Evolutionary conservation across 1,284 basidiomycete species (phyloP).

Genomic region (Rhizoctonia solani): DNA sequence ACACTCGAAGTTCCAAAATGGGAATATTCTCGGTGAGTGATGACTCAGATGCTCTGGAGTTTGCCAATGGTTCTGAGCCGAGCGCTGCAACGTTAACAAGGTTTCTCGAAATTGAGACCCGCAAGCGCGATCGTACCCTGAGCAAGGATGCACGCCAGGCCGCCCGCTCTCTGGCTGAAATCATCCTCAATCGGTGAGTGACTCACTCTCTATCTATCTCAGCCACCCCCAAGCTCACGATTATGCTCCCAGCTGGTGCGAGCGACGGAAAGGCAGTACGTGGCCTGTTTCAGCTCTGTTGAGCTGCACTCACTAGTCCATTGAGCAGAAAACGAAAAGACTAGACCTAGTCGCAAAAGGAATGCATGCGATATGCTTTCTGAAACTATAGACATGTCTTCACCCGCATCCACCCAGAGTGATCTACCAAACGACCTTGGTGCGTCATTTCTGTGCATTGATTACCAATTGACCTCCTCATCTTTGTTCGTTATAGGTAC

Average conservation of each 20-base stretch:
- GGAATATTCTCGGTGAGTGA: conserved; percentile 30
- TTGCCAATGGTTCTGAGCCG: neutral
- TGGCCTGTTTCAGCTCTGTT: conserved; percentile 10
- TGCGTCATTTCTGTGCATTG: conserved; percentile 23
- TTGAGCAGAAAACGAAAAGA: conserved; percentile 26
- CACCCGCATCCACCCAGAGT: conserved; percentile 28
- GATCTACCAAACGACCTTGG: conserved; percentile 29
- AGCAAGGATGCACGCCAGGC: conserved; percentile 35
- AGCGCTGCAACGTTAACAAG: conserved; percentile 5
- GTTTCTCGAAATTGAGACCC: conserved; percentile 35
- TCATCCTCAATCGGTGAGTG: conserved; percentile 31
- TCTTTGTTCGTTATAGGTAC: conserved; percentile 7
- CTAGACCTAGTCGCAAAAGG: conserved; percentile 33
- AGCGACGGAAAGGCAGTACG: conserved; percentile 35
- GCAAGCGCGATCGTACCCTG: conserved; percentile 36
- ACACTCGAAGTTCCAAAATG: conserved; percentile 32
- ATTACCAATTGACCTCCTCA: conserved; percentile 14
- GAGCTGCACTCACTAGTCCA: conserved; percentile 10
- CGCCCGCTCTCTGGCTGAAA: conserved; percentile 33
- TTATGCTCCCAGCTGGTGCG: conserved; percentile 20
- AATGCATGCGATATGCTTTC: conserved; percentile 30
- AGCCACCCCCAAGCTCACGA: conserved; percentile 5
- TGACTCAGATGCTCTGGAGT: neutral
- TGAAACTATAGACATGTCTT: conserved; percentile 26
- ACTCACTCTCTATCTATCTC: neutral